These are phyloP conservation scores for Singerocomus inundabilis DNA, from an alignment of 1,284 basidiomycete genomes.

Conservation along the genomic window DNA sequence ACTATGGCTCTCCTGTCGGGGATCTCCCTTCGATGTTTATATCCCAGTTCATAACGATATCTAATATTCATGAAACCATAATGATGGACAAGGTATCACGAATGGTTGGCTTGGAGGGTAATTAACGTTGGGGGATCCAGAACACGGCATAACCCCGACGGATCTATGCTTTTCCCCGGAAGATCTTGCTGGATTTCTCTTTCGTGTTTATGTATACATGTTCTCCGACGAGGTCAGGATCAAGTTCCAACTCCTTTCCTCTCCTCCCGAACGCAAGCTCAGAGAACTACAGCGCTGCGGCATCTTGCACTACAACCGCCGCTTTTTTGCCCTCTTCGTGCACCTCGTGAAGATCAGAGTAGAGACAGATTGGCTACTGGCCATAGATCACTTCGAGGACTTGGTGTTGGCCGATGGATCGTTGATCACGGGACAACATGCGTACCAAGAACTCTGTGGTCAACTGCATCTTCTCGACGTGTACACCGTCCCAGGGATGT, in stretches of 20 bases:
- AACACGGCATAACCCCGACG: neutral
- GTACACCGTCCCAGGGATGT: constrained; percentile 13
- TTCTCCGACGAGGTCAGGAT: constrained; percentile 33
- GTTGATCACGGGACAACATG: constrained; percentile 33
- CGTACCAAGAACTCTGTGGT: constrained; percentile 42
- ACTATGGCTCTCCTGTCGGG: constrained; percentile 43
- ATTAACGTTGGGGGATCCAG: constrained; percentile 13
- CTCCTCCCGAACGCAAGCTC: neutral
- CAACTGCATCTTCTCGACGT: constrained; percentile 38
- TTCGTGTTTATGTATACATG: constrained; percentile 45
- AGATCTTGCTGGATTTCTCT: constrained; percentile 42
- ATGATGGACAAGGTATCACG: constrained; percentile 31
- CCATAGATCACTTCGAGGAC: constrained; percentile 32
- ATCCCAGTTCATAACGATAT: constrained; percentile 40
- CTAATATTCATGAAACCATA: constrained; percentile 42
- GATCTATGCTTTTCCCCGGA: constrained; percentile 25
- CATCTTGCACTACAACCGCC: constrained; percentile 42
- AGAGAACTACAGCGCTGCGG: neutral
- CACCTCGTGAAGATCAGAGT: constrained; percentile 36
- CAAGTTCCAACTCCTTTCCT: neutral
- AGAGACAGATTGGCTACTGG: constrained; percentile 33
- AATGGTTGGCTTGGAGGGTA: constrained; percentile 44
- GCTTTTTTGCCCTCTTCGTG: constrained; percentile 43
- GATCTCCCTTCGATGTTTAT: constrained; percentile 41
- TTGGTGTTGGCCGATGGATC: constrained; percentile 29